Evolutionary conservation across 176 grass and related monocot species (phyloP).

Genomic region (Aegilops sharonensis): DNA sequence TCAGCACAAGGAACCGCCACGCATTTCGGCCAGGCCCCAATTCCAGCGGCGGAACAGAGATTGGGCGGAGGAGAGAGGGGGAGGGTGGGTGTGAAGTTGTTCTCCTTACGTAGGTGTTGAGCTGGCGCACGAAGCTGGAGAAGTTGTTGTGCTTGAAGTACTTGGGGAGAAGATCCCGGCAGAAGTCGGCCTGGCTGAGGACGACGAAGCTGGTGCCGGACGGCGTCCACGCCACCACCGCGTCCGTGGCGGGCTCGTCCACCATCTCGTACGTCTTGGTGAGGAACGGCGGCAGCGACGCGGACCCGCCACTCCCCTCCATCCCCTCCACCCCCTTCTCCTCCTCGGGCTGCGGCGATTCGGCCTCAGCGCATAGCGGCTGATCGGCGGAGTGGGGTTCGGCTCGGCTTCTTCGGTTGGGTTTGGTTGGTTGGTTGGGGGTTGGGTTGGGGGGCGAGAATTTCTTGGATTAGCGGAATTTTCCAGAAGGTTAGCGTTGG

Average conservation of each 20-base stretch:
- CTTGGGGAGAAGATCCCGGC: slow-evolving; percentile 87
- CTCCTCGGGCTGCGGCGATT: background rate
- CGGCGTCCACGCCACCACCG: slow-evolving; percentile 78
- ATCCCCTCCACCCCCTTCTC: slow-evolving; percentile 4
- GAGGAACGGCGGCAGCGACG: slow-evolving; percentile 84
- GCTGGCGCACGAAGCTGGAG: slow-evolving; percentile 97
- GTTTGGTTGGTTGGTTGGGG: slow-evolving; percentile 15
- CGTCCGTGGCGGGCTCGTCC: slow-evolving; percentile 74
- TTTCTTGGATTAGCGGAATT: slow-evolving; percentile 46
- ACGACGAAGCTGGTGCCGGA: slow-evolving; percentile 75
- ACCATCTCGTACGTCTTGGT: slow-evolving; percentile 99
- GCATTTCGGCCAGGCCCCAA: background rate
- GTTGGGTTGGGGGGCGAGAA: slow-evolving; percentile 7
- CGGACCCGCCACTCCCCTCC: slow-evolving; percentile 42
- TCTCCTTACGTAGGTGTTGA: slow-evolving; percentile 92
- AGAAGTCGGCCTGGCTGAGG: slow-evolving; percentile 68
- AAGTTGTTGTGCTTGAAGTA: slow-evolving; percentile 99
- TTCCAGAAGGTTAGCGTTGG: slow-evolving; percentile 43
- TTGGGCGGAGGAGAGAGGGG: background rate
- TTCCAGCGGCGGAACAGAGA: background rate
- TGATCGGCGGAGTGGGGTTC: slow-evolving; percentile 26
- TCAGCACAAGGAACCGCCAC: background rate
- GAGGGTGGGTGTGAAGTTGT: background rate
- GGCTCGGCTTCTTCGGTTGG: background rate
- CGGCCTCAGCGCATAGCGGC: slow-evolving; percentile 13